phyloP scores from a whole-genome alignment of 2,329 filamentous ascomycete genomes.

The Colletotrichum nymphaeae region DNA sequence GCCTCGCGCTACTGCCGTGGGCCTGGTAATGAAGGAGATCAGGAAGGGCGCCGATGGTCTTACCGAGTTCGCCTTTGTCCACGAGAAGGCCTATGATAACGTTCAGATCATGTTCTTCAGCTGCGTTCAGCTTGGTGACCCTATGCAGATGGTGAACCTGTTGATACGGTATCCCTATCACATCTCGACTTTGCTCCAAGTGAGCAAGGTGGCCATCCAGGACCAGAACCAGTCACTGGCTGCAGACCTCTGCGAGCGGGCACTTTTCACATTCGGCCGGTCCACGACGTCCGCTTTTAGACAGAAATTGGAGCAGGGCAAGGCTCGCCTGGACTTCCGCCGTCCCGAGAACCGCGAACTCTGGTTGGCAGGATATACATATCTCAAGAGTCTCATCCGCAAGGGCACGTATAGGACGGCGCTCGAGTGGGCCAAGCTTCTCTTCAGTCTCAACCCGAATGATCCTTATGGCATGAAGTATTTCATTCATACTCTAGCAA shows the following conservation, averaged over 20 bases:
- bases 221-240: conserved; percentile 89
- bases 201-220: conserved; percentile 91
- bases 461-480: conserved; percentile 89
- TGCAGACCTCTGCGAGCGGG: conserved; percentile 88
- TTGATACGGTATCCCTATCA: conserved; percentile 77
- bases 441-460: conserved; percentile 78
- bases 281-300: conserved; percentile 87
- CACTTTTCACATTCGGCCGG: conserved; percentile 93
- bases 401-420: conserved; percentile 96
- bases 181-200: conserved; percentile 91
- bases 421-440: conserved; percentile 91
- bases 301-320: conserved; percentile 79
- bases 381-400: conserved; percentile 85
- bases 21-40: conserved; percentile 81
- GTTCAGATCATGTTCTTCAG: conserved; percentile 81
- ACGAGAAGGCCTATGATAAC: conserved; percentile 78
- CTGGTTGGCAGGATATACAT: conserved; percentile 90
- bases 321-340: conserved; percentile 82
- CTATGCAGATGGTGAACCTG: conserved; percentile 82
- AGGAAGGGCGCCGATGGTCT: conserved; percentile 60
- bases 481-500: conserved; percentile 83
- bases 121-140: conserved; percentile 86
- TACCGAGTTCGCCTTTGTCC: conserved; percentile 81
- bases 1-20: conserved; percentile 83
- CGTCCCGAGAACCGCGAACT: conserved; percentile 92